Conservation (phyloP, 2,329 filamentous ascomycete species). For the Dactylellina haptotyla region DNA sequence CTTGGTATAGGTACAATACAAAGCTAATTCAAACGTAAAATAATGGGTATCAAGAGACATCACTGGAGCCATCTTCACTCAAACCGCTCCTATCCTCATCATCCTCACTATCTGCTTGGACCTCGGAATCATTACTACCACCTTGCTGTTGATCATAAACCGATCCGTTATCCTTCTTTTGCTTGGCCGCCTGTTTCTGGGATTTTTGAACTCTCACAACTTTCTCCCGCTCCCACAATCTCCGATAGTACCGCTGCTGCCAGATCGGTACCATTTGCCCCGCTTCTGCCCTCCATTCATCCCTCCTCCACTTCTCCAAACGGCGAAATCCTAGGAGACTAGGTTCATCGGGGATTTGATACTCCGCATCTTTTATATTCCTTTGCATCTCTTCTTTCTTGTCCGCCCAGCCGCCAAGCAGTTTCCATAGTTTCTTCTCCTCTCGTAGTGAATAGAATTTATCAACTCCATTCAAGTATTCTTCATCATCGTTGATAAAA, state of each 20-base stretch:
- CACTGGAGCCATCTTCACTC: neutral
- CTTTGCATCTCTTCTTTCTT: constrained; percentile 14
- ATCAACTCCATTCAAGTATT: constrained; percentile 44
- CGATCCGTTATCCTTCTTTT: neutral
- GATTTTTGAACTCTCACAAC: constrained; percentile 15
- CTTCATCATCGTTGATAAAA: constrained; percentile 46
- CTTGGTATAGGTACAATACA: no score
- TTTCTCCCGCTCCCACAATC: constrained; percentile 32
- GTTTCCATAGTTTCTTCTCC: constrained; percentile 43
- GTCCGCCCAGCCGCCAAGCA: constrained; percentile 39
- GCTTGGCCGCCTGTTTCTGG: no score
- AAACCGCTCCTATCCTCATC: neutral
- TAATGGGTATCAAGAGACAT: constrained; percentile 14
- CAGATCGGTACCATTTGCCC: constrained; percentile 35
- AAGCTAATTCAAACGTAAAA: no score
- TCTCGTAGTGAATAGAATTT: constrained; percentile 28
- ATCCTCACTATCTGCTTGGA: neutral
- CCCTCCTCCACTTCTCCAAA: constrained; percentile 45
- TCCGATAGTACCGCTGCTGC: constrained; percentile 39
- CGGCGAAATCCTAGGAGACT: constrained; percentile 18
- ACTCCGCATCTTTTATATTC: constrained; percentile 9
- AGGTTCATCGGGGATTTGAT: constrained; percentile 32
- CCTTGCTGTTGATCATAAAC: neutral
- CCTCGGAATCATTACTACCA: neutral
- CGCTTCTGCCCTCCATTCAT: constrained; percentile 29